Percentiles rank a stretch among this genome's conserved stretches.
Evolutionary conservation across 208 protist species (phyloP).

Genomic region (Endotrypanum monterogeii): DNA sequence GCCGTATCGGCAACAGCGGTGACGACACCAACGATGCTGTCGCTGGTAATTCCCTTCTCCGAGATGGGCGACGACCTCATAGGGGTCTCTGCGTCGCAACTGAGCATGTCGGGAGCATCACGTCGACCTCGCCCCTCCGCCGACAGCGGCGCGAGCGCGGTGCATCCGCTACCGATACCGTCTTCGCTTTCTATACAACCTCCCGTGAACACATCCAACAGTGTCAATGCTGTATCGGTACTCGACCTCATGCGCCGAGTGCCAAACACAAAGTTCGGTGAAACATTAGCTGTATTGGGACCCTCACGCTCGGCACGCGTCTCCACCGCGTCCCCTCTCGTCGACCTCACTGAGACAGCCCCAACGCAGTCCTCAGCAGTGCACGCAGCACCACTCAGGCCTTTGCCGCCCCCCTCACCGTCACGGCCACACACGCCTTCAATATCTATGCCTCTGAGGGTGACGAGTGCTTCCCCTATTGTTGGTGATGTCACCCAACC

Average conservation of each 20-base stretch:
- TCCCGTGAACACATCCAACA: not conserved
- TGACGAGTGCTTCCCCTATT: not conserved
- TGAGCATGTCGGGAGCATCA: not conserved
- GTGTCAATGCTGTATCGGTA: slow-evolving; percentile 19
- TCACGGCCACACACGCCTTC: not conserved
- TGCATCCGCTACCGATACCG: not conserved
- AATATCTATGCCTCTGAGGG: not conserved
- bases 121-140: slow-evolving; percentile 5
- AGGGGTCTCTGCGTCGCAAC: no score
- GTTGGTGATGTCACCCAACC: not conserved
- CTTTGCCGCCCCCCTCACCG: not conserved
- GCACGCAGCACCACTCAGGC: not conserved
- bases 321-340: not conserved
- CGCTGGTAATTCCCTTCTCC: slow-evolving; percentile 19
- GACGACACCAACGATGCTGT: not conserved
- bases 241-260: slow-evolving; percentile 28
- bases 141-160: not conserved
- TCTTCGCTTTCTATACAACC: not conserved
- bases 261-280: not conserved
- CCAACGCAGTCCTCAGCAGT: not conserved
- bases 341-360: slow-evolving; percentile 12
- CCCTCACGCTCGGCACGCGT: not conserved
- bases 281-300: not conserved
- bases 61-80: slow-evolving; percentile 16
- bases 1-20: not conserved